These are phyloP conservation scores for Aspergillus ustus DNA, from an alignment of 2,329 filamentous ascomycete species.

Conservation along the genomic window DNA sequence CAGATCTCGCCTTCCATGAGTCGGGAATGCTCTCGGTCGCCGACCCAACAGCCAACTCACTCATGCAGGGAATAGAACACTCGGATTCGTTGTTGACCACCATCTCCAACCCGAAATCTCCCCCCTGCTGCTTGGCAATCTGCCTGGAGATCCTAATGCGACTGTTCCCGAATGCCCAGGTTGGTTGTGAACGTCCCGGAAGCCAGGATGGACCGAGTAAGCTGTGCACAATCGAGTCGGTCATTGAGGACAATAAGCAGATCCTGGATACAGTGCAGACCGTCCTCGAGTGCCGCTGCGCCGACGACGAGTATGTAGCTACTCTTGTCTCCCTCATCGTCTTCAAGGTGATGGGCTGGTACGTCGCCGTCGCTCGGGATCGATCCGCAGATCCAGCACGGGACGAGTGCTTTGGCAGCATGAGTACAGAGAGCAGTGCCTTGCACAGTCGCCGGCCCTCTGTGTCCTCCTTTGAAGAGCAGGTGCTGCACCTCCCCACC, in stretches of 20 bases:
- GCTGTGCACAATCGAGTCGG: slow-evolving; percentile 3
- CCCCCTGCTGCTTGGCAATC: not conserved
- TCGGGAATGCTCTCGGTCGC: not conserved
- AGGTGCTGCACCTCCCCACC: slow-evolving; percentile 2
- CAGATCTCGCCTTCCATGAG: not conserved
- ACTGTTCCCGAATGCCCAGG: not conserved
- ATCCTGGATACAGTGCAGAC: slow-evolving; percentile 4
- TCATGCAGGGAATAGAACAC: not conserved
- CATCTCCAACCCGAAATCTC: not conserved
- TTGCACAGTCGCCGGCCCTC: not conserved
- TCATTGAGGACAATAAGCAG: slow-evolving; percentile 6
- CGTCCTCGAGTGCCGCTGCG: not conserved
- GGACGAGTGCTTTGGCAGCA: not conserved
- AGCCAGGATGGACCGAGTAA: not conserved
- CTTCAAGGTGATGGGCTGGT: slow-evolving; percentile 5
- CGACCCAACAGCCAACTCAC: not conserved
- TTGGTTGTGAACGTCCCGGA: not conserved
- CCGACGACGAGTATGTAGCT: slow-evolving; percentile 1
- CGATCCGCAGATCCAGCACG: not conserved
- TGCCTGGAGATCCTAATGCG: slow-evolving; percentile 5
- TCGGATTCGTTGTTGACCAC: not conserved
- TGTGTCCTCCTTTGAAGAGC: not conserved
- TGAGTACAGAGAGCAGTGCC: not conserved
- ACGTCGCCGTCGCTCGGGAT: slow-evolving; percentile 6
- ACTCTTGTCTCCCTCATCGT: not conserved